Evolutionary conservation across 106 monocot species (phyloP), one percentile per base, ranked within the genome.

Genomic region (Vanilla planifolia): DNA sequence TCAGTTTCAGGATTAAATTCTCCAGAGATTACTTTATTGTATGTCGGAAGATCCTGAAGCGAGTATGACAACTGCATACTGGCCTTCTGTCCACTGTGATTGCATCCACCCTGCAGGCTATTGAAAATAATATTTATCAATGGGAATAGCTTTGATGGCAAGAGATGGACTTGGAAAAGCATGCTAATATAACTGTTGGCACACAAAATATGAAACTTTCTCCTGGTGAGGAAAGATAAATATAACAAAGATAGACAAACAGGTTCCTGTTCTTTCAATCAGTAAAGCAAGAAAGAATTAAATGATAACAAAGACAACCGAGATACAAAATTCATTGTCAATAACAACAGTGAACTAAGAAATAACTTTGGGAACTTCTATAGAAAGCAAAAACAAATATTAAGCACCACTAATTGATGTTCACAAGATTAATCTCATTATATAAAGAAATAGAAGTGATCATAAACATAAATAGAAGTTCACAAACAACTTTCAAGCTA

Each of bases 21-120:
- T 51, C 43, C 68, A 8, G 60, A 67, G 36, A 77, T 68, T 17
- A 68, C 22, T 75, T 61, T 84, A 47, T 66, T 61, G 47, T 59
- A 76, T 23, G 79, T 70, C 23, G 79, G 68, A 9, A 96, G 67
- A 67, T 96, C 86, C 73, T 95, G 86, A 45, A 90, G 70, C 37
- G 89, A 90, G 1, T 71, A 36, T 0, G 89, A 95, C 39, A 84
- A 64, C 23, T 86, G 79, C 85, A 89, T 85, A 37, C 25, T 75
- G 51, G n/a, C 69, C 61, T 58, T 56, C 30, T 67, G 37, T 58
- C 21, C 30, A 60, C 1, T 53, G 14, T 35, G 21, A 22, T 35
- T 33, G 34, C 10, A 57, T 57, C 20, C 35, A 57, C 6, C 16
- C 35, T 35, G 19, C 8, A 34, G 34, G 57, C 3, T 57, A 28